These are phyloP conservation scores for Orobanche coerulescens DNA, from an alignment of 257 asterid species.

Conservation along the genomic window DNA sequence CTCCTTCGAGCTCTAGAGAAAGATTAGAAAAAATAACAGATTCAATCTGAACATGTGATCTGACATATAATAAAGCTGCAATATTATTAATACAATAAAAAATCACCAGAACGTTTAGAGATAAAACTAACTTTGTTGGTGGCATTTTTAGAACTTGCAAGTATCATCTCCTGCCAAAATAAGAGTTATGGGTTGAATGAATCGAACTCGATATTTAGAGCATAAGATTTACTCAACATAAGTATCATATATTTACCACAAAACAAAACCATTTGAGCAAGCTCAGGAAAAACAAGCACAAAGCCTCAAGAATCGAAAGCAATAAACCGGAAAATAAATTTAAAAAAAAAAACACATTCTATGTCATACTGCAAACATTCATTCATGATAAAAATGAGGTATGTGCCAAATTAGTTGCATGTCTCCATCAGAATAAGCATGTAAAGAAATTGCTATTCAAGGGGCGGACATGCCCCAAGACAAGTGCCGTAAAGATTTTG, in stretches of 20 bases:
- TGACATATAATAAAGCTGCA: slow-evolving; percentile 22
- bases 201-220: background rate
- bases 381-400: background rate
- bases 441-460: background rate
- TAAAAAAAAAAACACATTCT: background rate
- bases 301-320: background rate
- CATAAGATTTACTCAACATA: background rate
- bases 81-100: background rate
- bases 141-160: slow-evolving; percentile 59
- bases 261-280: background rate
- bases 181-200: slow-evolving; percentile 9
- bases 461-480: background rate
- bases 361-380: background rate
- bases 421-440: background rate
- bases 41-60: slow-evolving; percentile 14
- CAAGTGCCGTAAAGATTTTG: background rate
- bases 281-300: background rate
- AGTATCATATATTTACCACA: background rate
- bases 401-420: background rate
- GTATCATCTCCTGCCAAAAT: slow-evolving; percentile 75
- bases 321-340: background rate
- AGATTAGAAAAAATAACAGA: slow-evolving; percentile 26
- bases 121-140: slow-evolving; percentile 40
- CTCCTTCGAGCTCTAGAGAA: slow-evolving; percentile 67
- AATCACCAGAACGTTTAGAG: background rate